phyloP scores from a whole-genome alignment of 345 rosid species.

The Arabidopsis thaliana region TAIR10.1 NC_003071.7:9866501-9867000 shows the following conservation, averaged over 20 bases:
- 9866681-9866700: constrained; percentile 51
- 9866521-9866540: constrained; percentile 4
- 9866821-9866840: constrained; percentile 44
- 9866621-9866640: background rate
- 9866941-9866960: constrained; percentile 17
- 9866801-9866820: constrained; percentile 40
- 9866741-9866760: constrained; percentile 59
- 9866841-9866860: constrained; percentile 35
- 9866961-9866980: constrained; percentile 14
- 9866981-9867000: background rate
- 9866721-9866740: constrained; percentile 53
- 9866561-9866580: background rate
- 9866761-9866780: constrained; percentile 36
- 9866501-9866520: constrained; percentile 34
- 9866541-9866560: background rate
- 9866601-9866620: constrained; percentile 25
- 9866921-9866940: constrained; percentile 6
- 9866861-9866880: constrained; percentile 37
- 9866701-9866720: constrained; percentile 40
- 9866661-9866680: constrained; percentile 2
- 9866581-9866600: constrained; percentile 21
- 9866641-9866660: background rate
- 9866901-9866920: background rate
- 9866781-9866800: constrained; percentile 41
- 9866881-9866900: constrained; percentile 18